These are phyloP conservation scores for Eutrema yunnanense DNA, from an alignment of 345 rosid genomes.

Conservation along the genomic window DNA sequence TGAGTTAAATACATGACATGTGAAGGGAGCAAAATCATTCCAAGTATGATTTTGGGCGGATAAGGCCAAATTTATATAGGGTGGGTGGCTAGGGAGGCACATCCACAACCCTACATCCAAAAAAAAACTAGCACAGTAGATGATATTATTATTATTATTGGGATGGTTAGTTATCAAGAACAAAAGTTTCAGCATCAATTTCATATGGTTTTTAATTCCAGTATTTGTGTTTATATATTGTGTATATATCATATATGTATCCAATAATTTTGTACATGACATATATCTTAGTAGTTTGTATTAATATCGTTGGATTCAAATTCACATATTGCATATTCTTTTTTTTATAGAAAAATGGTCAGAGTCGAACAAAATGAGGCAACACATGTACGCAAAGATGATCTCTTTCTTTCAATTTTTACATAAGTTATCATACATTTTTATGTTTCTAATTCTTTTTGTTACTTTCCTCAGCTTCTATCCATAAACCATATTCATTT, in stretches of 20 bases:
- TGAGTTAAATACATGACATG: neutral
- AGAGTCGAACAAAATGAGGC: neutral
- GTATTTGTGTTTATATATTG: neutral
- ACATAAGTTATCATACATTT: neutral
- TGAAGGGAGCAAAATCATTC: slow-evolving; percentile 20
- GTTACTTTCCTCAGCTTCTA: neutral
- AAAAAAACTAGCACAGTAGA: neutral
- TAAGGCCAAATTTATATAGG: slow-evolving; percentile 18
- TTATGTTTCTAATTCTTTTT: neutral
- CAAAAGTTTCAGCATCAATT: neutral
- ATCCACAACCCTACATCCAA: slow-evolving; percentile 11
- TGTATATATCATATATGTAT: neutral
- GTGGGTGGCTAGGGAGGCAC: slow-evolving; percentile 26
- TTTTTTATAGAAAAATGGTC: neutral
- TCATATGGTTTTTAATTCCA: neutral
- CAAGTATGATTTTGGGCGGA: slow-evolving; percentile 8
- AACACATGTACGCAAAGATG: neutral
- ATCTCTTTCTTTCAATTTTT: too few species aligned
- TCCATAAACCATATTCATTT: neutral
- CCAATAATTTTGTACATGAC: neutral
- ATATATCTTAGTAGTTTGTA: neutral
- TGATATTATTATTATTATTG: neutral
- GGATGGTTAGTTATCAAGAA: neutral
- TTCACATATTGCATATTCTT: neutral
- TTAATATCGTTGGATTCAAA: neutral